Evolutionary conservation across 306 rosid genomes (phyloP), one percentile per base, ranked within the genome.

Genomic region (Quillaja saponaria): DNA sequence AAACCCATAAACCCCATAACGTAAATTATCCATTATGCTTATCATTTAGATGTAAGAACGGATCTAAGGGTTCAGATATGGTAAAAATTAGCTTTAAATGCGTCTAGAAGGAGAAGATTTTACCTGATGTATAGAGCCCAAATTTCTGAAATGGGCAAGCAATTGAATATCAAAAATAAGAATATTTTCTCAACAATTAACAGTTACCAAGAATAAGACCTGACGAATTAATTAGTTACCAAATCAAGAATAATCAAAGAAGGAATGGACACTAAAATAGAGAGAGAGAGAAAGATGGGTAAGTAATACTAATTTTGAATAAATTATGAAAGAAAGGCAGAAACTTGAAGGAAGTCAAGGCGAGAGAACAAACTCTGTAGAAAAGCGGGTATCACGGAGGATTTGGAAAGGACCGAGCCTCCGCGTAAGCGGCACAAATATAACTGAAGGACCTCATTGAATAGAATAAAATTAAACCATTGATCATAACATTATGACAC

Each of bases 61-160:
- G 76, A 80, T 75, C 78, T 39, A 49, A 13, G 10, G 42, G 50
- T 38, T 41, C 31, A 12, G 3, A 12, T 13, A 42, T 14, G 1
- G 3, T 12, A 13, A 42, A 1, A 56, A 47, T 62, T 12, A 62
- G 46, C 56, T 17, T 44, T 13, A 11, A 2, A 54, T 2, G 16
- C 16, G 6, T 16, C 25, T 14, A 8, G 20, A 46, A 14, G 10
- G 17, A 46, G 20, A 46, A 8, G 14, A 66, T 3, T 12, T 20
- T 35, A 79, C 84, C 84, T 79, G 84, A 45, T 74, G 44, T 55
- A 55, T 37, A 52, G 12, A 33, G 18, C 38, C 7, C 17, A 6
- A 18, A 64, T 1, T 64, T 21, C 65, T 25, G 41, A 66, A 64
- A 40, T 57, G 34, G 8, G 8, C 9, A 49, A 60, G 17, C 47